Conservation (phyloP, 2,329 filamentous ascomycete species). For the Colletotrichum incanum region DNA sequence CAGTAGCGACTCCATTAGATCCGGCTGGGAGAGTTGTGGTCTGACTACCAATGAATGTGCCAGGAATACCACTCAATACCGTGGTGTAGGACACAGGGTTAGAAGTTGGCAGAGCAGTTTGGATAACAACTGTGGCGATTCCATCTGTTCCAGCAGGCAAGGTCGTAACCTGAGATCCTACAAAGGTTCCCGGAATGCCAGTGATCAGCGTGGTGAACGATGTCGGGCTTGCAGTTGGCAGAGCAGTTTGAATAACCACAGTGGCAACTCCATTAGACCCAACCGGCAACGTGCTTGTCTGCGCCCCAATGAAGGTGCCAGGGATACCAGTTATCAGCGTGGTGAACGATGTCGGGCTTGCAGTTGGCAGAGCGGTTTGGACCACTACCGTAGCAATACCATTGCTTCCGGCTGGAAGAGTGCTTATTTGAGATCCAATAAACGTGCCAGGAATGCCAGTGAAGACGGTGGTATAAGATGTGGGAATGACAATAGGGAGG, state of each 20-base stretch:
- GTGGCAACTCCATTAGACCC: background rate
- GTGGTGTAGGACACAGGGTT: slow-evolving; percentile 9
- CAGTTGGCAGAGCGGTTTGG: slow-evolving; percentile 24
- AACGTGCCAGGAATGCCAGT: slow-evolving; percentile 26
- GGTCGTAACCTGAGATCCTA: background rate
- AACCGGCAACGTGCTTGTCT: slow-evolving; percentile 5
- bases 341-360: background rate
- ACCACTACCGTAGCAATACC: slow-evolving; percentile 23
- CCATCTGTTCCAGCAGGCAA: slow-evolving; percentile 6
- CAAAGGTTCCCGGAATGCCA: slow-evolving; percentile 17
- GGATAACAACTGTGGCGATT: slow-evolving; percentile 11
- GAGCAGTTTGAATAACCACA: slow-evolving; percentile 17
- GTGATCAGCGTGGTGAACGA: slow-evolving; percentile 12
- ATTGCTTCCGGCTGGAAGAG: slow-evolving; percentile 18
- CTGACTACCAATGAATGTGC: slow-evolving; percentile 11
- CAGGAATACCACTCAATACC: slow-evolving; percentile 4
- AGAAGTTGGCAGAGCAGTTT: slow-evolving; percentile 5
- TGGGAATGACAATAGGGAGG: background rate
- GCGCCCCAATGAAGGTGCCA: slow-evolving; percentile 12
- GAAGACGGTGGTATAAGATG: background rate
- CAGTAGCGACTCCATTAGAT: slow-evolving; percentile 15
- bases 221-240: background rate
- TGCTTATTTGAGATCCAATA: background rate
- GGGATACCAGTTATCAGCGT: slow-evolving; percentile 17
- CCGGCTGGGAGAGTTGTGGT: slow-evolving; percentile 16